A percentile compares a stretch with the other conserved stretches of the same genome.
Evolutionary conservation across 345 rosid species (phyloP).

Genomic region (Populus deltoides): DNA sequence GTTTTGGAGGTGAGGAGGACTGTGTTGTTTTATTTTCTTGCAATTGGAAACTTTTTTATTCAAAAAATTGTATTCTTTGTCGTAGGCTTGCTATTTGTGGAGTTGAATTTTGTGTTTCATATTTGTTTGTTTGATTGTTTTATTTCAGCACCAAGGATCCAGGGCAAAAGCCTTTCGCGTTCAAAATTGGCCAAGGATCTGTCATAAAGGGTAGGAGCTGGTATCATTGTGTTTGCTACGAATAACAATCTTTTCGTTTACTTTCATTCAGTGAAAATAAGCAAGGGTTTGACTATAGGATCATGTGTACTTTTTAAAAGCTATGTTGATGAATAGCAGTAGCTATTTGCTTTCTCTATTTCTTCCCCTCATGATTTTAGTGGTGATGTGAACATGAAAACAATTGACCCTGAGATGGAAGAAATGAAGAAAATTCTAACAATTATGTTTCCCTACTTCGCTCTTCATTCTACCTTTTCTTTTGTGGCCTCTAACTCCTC

Average conservation of each 20-base stretch:
- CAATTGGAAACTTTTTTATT: background rate
- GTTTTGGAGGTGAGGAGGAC: slow-evolving; percentile 76
- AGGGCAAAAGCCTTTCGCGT: slow-evolving; percentile 76
- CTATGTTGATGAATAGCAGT: background rate
- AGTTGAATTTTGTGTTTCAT: slow-evolving; percentile 8
- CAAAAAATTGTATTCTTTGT: background rate
- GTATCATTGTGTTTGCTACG: background rate
- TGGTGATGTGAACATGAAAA: background rate
- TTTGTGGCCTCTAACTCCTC: background rate
- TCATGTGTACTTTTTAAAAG: background rate
- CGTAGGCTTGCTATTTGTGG: background rate
- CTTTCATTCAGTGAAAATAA: background rate
- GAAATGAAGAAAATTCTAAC: background rate
- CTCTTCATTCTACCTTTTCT: background rate
- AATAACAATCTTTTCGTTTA: background rate
- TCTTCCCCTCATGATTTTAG: background rate
- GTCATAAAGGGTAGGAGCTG: slow-evolving; percentile 65
- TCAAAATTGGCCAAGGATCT: slow-evolving; percentile 74
- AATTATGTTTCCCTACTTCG: too few species aligned
- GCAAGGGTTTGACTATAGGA: background rate
- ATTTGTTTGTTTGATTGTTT: slow-evolving; percentile 5
- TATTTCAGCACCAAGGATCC: slow-evolving; percentile 74
- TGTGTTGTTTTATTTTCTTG: background rate
- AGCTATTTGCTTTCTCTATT: background rate
- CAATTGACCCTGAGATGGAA: background rate